Base-by-base conservation (phyloP, 179 eudicot species). In the Drosera spatulata region DNA sequence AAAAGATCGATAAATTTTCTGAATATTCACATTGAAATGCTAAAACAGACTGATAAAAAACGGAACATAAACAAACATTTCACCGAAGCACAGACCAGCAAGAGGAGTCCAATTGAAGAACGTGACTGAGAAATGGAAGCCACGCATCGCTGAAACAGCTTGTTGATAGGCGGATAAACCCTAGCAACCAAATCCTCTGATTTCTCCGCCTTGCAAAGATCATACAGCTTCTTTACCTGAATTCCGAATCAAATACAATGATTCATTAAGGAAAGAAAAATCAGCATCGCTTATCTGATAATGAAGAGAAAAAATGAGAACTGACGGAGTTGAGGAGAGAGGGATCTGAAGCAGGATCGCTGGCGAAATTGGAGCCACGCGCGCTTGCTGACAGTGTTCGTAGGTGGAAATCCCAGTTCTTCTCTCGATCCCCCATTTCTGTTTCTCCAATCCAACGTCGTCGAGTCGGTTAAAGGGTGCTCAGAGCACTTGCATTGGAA, bases 181-280 rank as follows among this genome's bases (percentile, higher is more conserved):
- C 99, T 80, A 63, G 96, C 88, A n/a, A 85, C 80, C 73, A 93
- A 78, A 66, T 89, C 88, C 55, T 89, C 97, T 4, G 97, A 93
- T 22, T 86, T 82, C 67, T 89, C 94, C 48, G 62, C 70, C 75
- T 80, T 85, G 66, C 97, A 93, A 55, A 93, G 50, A 59, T 86
- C 84, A 55, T 76, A 71, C 50, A 93, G 75, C 65, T 79, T 86
- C 66, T 78, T 85, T 66, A 89, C 98, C 98, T 91, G 77, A 52
- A 38, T 52, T 47, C 33, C 13, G 50, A 56, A 58, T n/a, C 8
- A 6, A 8, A 7, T 10, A 60, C 13, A 57, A 48, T 40, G 43
- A 52, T 8, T 40, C 43, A 54, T 22, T 53, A 1, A n/a, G 6
- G 39, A 22, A 53, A 44, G 14, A 4, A 50, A 2, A 7, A 15